These are phyloP conservation scores for Neurospora sp. DNA, from an alignment of 2,329 filamentous ascomycete genomes.

Conservation along the genomic window DNA sequence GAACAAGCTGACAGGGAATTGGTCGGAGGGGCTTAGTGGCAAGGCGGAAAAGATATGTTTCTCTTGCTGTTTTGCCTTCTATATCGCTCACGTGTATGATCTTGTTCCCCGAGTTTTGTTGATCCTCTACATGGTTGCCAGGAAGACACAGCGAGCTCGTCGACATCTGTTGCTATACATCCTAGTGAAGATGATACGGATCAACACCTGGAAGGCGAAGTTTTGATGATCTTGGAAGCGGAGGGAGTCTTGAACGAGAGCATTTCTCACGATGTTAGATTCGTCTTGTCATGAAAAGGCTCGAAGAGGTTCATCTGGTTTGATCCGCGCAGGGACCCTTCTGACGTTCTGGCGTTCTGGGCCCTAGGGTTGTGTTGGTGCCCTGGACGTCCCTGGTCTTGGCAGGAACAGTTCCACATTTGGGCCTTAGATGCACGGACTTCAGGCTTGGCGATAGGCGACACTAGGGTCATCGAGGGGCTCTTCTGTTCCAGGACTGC, in stretches of 20 bases:
- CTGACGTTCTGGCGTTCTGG: background rate
- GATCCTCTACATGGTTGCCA: background rate
- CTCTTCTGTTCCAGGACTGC: constrained; percentile 24
- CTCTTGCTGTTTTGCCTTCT: background rate
- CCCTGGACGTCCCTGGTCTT: background rate
- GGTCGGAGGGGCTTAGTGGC: background rate
- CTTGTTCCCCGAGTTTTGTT: background rate
- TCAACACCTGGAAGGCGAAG: background rate
- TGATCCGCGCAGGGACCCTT: background rate
- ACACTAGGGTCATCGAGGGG: background rate
- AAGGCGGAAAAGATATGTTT: background rate
- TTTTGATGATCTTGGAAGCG: background rate
- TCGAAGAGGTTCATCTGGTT: background rate
- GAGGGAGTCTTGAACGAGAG: background rate
- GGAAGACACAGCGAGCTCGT: background rate
- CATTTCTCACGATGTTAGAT: background rate
- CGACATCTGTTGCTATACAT: background rate
- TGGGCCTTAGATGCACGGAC: background rate
- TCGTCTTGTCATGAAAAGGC: background rate
- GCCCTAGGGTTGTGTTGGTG: background rate
- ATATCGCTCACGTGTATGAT: background rate
- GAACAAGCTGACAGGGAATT: background rate
- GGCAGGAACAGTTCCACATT: background rate
- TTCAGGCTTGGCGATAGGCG: background rate
- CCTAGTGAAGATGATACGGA: background rate